Evolutionary conservation across 2,329 filamentous ascomycete genomes (phyloP).

Genomic region (Pseudogymnoascus sp.): DNA sequence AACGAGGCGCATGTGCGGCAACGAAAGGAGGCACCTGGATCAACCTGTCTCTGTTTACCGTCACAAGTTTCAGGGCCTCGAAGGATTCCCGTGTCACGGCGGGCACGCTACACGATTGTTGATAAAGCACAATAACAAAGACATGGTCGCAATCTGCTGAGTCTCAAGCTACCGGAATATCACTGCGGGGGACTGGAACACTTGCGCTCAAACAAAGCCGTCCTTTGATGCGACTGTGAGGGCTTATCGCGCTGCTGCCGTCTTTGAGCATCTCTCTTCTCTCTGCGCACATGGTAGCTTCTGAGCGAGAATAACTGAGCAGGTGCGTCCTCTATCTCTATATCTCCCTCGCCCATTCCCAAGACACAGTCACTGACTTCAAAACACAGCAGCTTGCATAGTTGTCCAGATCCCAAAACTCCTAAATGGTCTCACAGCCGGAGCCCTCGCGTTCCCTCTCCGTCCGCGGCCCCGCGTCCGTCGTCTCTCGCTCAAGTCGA

Average conservation of each 20-base stretch:
- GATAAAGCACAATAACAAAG: slow-evolving; percentile 10
- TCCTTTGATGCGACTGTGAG: neutral
- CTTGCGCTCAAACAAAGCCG: slow-evolving; percentile 7
- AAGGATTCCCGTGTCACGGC: neutral
- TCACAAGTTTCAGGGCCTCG: slow-evolving; percentile 8
- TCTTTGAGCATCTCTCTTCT: neutral
- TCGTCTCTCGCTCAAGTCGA: slow-evolving; percentile 52
- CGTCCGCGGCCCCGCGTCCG: slow-evolving; percentile 49
- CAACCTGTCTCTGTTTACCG: slow-evolving; percentile 5
- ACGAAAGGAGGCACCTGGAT: neutral
- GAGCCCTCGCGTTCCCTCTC: slow-evolving; percentile 45
- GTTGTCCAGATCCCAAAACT: slow-evolving; percentile 15
- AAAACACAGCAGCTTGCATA: slow-evolving; percentile 22
- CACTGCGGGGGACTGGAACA: slow-evolving; percentile 3
- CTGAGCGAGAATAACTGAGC: slow-evolving; percentile 8
- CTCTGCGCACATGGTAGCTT: slow-evolving; percentile 11
- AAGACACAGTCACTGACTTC: slow-evolving; percentile 12
- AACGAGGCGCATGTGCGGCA: neutral
- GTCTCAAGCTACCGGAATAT: neutral
- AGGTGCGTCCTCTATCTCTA: neutral
- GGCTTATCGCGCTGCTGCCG: neutral
- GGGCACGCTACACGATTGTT: slow-evolving; percentile 5
- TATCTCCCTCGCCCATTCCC: neutral
- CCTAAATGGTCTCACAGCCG: slow-evolving; percentile 53
- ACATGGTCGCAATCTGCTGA: slow-evolving; percentile 5